Evolutionary conservation across 2,329 filamentous ascomycete genomes (phyloP).

Genomic region (Trichoderma arundinaceum): DNA sequence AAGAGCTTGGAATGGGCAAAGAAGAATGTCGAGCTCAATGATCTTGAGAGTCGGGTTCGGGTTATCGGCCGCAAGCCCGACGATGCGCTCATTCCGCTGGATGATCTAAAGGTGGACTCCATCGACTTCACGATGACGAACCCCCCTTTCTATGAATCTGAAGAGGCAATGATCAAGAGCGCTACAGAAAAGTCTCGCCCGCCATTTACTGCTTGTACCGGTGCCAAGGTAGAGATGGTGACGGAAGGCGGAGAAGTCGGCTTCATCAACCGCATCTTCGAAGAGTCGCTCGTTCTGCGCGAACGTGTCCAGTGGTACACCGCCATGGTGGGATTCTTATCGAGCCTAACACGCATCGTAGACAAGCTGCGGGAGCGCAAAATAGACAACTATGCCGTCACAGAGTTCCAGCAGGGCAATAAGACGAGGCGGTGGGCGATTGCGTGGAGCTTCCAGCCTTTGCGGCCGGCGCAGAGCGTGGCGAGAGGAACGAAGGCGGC

Average conservation of each 20-base stretch:
- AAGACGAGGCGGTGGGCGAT: conserved; percentile 86
- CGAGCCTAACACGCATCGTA: conserved; percentile 68
- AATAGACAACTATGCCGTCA: conserved; percentile 81
- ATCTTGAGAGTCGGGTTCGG: conserved; percentile 66
- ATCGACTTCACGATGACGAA: conserved; percentile 93
- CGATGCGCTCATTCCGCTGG: conserved; percentile 67
- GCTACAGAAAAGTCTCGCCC: conserved; percentile 69
- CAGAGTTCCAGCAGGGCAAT: conserved; percentile 76
- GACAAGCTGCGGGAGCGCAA: conserved; percentile 60
- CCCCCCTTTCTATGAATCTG: conserved; percentile 88
- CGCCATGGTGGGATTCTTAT: conserved; percentile 84
- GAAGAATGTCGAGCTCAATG: conserved; percentile 71
- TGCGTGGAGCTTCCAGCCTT: conserved; percentile 79
- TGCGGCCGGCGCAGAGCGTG: conserved; percentile 62
- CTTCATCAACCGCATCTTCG: conserved; percentile 74
- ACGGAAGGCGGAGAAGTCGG: conserved; percentile 75
- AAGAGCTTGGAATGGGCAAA: conserved; percentile 70
- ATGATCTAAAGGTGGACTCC: conserved; percentile 53
- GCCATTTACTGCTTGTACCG: conserved; percentile 76
- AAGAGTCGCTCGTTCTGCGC: conserved; percentile 67
- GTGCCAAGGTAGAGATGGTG: conserved; percentile 84
- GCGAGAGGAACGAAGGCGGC: conserved; percentile 52
- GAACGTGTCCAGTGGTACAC: conserved; percentile 83
- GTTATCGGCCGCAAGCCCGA: conserved; percentile 60
- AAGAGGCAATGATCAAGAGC: conserved; percentile 68